Evolutionary conservation across 139 green algal species (phyloP).

Genomic region (Micromonas pusilla): DNA sequence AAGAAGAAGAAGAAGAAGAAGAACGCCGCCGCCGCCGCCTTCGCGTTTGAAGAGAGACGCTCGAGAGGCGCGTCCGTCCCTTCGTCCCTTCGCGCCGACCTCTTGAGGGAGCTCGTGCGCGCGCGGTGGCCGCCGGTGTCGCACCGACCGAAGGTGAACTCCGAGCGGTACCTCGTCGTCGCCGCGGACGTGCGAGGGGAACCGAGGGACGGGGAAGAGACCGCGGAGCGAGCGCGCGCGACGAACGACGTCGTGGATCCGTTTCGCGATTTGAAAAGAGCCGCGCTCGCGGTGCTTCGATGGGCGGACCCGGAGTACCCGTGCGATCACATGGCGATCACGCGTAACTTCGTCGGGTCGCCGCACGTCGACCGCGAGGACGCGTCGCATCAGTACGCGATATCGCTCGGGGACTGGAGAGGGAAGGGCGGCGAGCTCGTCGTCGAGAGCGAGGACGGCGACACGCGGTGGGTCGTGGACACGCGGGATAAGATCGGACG

Average conservation of each 20-base stretch:
- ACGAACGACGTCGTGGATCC: background rate
- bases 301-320: conserved; percentile 8
- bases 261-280: background rate
- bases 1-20: background rate
- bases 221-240: background rate
- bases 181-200: background rate
- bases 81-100: background rate
- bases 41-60: background rate
- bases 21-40: background rate
- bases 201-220: no score
- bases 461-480: background rate
- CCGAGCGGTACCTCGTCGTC: conserved; percentile 17
- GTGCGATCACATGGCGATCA: conserved; percentile 22
- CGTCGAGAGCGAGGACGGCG: background rate
- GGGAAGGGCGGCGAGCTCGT: conserved; percentile 13
- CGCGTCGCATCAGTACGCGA: conserved; percentile 12
- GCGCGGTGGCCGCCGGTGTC: conserved; percentile 4
- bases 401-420: conserved; percentile 24
- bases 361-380: conserved; percentile 25
- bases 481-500: conserved; percentile 14
- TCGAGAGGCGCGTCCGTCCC: background rate
- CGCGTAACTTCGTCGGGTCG: conserved; percentile 21
- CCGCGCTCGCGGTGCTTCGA: background rate
- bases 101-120: background rate
- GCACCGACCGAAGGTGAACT: conserved; percentile 2